These are phyloP conservation scores for Durio zibethinus DNA, from an alignment of 345 rosid genomes.

Conservation along the genomic window DNA sequence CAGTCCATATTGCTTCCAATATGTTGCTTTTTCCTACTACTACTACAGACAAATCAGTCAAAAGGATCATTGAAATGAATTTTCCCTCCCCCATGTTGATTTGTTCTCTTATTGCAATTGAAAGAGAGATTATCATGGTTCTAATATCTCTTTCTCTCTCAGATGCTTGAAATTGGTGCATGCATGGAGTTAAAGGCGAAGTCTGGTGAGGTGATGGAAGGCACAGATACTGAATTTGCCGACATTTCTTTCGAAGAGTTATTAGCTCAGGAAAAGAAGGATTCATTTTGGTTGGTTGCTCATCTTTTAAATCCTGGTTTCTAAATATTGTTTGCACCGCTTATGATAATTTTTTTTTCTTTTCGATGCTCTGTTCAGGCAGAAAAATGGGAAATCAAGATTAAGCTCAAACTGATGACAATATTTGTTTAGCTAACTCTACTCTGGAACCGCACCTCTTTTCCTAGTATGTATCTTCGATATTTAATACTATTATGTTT, in stretches of 20 bases:
- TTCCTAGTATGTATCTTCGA: constrained; percentile 13
- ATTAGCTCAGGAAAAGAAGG: constrained; percentile 86
- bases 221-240: constrained; percentile 40
- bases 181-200: constrained; percentile 56
- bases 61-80: not conserved
- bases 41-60: not conserved
- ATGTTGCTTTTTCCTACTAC: not conserved
- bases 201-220: constrained; percentile 35
- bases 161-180: constrained; percentile 78
- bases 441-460: not conserved
- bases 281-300: constrained; percentile 70
- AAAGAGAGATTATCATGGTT: not conserved
- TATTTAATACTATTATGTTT: not conserved
- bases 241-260: constrained; percentile 90
- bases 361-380: constrained; percentile 47
- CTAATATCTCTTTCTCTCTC: constrained; percentile 19
- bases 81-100: not conserved
- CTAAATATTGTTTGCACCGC: not conserved
- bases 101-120: not conserved
- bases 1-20: not conserved
- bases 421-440: constrained; percentile 2
- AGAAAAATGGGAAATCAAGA: constrained; percentile 64
- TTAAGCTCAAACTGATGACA: constrained; percentile 33
- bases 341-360: not conserved
- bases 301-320: not conserved